Evolutionary conservation across 2,329 filamentous ascomycete genomes (phyloP).

Genomic region (Microcera coccophila): DNA sequence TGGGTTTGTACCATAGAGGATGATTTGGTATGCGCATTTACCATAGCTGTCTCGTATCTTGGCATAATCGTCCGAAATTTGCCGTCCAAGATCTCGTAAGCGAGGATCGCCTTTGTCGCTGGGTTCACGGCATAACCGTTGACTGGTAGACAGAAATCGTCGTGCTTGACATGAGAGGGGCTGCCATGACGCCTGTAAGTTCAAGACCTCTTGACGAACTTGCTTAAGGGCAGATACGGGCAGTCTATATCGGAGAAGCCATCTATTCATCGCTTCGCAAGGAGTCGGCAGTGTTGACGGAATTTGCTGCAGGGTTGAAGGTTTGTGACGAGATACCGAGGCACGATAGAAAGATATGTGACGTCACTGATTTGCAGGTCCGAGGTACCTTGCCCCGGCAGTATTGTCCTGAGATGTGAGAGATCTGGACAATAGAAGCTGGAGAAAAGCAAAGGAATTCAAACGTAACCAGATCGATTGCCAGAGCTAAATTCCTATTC

Average conservation of each 20-base stretch:
- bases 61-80: conserved; percentile 47
- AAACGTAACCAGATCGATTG: too few relatives aligned
- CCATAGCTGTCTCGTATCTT: conserved; percentile 43
- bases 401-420: too few relatives aligned
- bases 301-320: neutral
- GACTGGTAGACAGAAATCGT: too few relatives aligned
- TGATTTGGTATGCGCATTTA: too few relatives aligned
- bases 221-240: neutral
- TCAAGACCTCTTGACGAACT: neutral
- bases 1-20: neutral
- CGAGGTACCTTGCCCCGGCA: too few relatives aligned
- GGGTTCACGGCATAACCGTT: conserved; percentile 11
- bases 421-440: too few relatives aligned
- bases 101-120: conserved; percentile 35
- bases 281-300: too few relatives aligned
- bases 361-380: too few relatives aligned
- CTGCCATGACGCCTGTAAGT: conserved; percentile 5
- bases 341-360: neutral
- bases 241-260: conserved; percentile 6
- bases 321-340: neutral
- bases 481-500: too few relatives aligned
- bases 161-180: neutral
- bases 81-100: conserved; percentile 37
- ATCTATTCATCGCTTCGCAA: conserved; percentile 20
- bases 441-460: too few relatives aligned